Evolutionary conservation across 2,329 filamentous ascomycete genomes (phyloP).

Genomic region (Fusarium sp.): DNA sequence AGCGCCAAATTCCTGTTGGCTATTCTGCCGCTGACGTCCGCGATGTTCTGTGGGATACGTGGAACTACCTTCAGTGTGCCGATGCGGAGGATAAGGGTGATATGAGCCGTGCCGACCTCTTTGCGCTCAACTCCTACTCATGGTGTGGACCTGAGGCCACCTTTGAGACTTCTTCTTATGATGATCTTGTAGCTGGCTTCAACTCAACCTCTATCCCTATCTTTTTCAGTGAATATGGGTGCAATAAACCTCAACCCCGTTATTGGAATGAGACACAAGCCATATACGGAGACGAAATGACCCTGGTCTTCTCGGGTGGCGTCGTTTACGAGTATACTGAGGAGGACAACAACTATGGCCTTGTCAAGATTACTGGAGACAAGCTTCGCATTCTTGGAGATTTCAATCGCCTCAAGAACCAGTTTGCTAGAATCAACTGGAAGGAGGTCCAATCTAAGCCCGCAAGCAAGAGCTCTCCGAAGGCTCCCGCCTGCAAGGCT

Average conservation of each 20-base stretch:
- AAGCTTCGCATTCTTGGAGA: constrained; percentile 69
- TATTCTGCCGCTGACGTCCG: constrained; percentile 86
- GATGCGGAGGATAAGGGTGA: constrained; percentile 62
- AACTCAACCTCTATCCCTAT: constrained; percentile 72
- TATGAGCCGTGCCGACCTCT: constrained; percentile 75
- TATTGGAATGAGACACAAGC: constrained; percentile 78
- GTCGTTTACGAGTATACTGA: constrained; percentile 84
- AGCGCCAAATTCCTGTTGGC: constrained; percentile 77
- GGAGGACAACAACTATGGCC: constrained; percentile 72
- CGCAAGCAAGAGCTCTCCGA: constrained; percentile 59
- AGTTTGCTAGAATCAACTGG: constrained; percentile 81
- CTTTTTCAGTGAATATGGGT: constrained; percentile 86
- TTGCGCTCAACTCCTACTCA: constrained; percentile 78
- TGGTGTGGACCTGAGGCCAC: constrained; percentile 72
- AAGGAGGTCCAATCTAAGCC: constrained; percentile 71
- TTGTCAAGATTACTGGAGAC: constrained; percentile 70
- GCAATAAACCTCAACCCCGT: constrained; percentile 76
- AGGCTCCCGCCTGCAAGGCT: constrained; percentile 69
- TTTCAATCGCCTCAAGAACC: constrained; percentile 77
- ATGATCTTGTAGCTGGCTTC: constrained; percentile 72
- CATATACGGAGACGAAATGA: constrained; percentile 79
- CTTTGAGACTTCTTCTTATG: constrained; percentile 70
- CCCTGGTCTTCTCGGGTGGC: constrained; percentile 73
- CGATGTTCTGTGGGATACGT: constrained; percentile 75
- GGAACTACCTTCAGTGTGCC: constrained; percentile 78